Base-by-base conservation (phyloP, 2,329 filamentous ascomycete species). In the Boeremia lycopersici region DNA sequence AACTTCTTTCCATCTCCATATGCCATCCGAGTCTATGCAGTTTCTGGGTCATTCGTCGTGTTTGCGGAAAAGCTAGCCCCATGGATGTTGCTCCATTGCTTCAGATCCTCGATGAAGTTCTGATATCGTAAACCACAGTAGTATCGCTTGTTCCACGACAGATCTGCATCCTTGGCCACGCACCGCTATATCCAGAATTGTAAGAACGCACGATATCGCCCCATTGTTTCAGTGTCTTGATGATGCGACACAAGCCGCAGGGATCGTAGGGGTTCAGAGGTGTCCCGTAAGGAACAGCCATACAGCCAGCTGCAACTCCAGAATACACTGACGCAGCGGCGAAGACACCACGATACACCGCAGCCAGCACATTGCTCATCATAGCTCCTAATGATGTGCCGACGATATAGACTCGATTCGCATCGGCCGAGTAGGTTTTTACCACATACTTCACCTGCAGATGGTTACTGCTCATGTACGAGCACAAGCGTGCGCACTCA, bases 391-490 rank as follows among this genome's bases (percentile, higher is more conserved):
- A 71, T 29, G 58, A 62, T 15, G 53, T 56, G 23, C 70, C 70
- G 4, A 59, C 65, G 33, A 66, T 63, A 43, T 61, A 73, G n/a
- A 87, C 80, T 49, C 77, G 77, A 56, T 66, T 69, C 30, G 76
- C 61, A 64, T 87, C 82, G 46, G 74, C 83, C 0, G 73, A 72
- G 71, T 86, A 85, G 62, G 77, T 78, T 6, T 64, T 47, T 13
- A 86, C 65, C 1, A 82, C 76, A 63, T 84, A 86, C 29, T 74
- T 76, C 39, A 86, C 19, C 19, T 23, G 19, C 5, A 5, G 19
- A 23, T 2, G 5, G 5, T 23, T 23, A 23, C 3, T 5, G 3
- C 19, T 23, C 5, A 5, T 5, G 19, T 23, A 5, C 19, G 5
- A 2, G 19, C 19, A 23, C 19, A 23, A 23, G 19, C 3, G 19